phyloP scores from a whole-genome alignment of 345 rosid genomes.

The Anacardium occidentale region DNA sequence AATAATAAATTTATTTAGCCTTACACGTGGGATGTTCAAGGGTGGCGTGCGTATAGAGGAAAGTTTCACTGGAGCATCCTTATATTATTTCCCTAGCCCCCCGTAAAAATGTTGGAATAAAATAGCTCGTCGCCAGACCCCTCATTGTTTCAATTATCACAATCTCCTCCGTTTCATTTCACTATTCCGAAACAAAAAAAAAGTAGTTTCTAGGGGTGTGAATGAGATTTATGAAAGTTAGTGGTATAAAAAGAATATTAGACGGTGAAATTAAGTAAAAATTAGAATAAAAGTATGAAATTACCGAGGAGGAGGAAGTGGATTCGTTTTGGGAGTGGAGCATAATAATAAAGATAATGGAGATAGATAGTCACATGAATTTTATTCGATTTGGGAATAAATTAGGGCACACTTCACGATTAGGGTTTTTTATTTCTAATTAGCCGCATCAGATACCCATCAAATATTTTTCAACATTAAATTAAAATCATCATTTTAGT shows the following conservation, averaged over 20 bases:
- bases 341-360: no score
- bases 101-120: no score
- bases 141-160: not conserved
- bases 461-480: no score
- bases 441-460: constrained; percentile 25
- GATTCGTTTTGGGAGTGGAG: constrained; percentile 76
- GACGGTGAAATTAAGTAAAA: not conserved
- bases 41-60: constrained; percentile 38
- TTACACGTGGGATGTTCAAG: no score
- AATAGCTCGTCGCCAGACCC: not conserved
- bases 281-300: constrained; percentile 18
- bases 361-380: not conserved
- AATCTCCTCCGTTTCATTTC: not conserved
- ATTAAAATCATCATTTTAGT: no score
- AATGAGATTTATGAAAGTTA: not conserved
- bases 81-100: no score
- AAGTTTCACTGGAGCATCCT: constrained; percentile 4
- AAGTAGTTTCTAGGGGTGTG: no score
- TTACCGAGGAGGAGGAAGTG: constrained; percentile 66
- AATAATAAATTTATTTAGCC: not conserved
- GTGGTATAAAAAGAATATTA: no score
- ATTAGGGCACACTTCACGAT: constrained; percentile 51
- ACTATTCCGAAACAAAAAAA: no score
- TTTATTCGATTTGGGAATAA: constrained; percentile 15
- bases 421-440: constrained; percentile 29